Base-by-base conservation (phyloP, 371 early-diverging fungal genomes). In the Zopfochytrium polystomum region DNA sequence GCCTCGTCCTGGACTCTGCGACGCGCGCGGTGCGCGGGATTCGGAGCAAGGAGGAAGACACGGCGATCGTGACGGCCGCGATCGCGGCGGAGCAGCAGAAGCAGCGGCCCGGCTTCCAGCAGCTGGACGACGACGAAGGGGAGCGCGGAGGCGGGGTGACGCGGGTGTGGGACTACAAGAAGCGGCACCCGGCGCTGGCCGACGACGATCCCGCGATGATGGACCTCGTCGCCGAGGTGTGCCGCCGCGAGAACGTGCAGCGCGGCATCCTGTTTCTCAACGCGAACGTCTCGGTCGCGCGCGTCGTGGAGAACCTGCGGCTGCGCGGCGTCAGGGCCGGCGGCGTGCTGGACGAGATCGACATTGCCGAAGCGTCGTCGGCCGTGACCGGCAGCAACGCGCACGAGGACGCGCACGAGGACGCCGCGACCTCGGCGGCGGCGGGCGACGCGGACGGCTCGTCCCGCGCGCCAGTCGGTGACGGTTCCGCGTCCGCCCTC, bases 181-280 rank as follows among this genome's bases (percentile, higher is more conserved):
- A 45, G 35, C 20, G 30, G 29, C 13, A 54, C 23, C 43, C 64
- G 3, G 70, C 18, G 46, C 81, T 85, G 54, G 72, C 66, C 18
- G 85, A 85, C 49, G 68, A 74, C n/a, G 82, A 87, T 47, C 85
- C 87, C 47, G 66, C 70, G 20, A 74, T 90, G 73, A 47, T 90
- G n/a, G 85, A 82, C 45, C 76, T 79, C 42, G 65, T 89, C 0
- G 81, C 80, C 7, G 73, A 65, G 2, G 66, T 85, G 3, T 75
- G 76, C 26, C 73, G 76, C 22, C 31, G 77, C 0, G 86, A 86
- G 45, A 35, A 65, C 1, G 81, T 85, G 3, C 45, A 67, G 5
- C 69, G 77, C 22, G 87, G 80, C 0, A 78, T 89, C 22, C 70
- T 89, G 18, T 89, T 91, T 67, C 76, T 86, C 20, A 70, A 75